These are phyloP conservation scores for Fusarium dlaminii DNA, from an alignment of 2,329 filamentous ascomycete species.

Conservation along the genomic window DNA sequence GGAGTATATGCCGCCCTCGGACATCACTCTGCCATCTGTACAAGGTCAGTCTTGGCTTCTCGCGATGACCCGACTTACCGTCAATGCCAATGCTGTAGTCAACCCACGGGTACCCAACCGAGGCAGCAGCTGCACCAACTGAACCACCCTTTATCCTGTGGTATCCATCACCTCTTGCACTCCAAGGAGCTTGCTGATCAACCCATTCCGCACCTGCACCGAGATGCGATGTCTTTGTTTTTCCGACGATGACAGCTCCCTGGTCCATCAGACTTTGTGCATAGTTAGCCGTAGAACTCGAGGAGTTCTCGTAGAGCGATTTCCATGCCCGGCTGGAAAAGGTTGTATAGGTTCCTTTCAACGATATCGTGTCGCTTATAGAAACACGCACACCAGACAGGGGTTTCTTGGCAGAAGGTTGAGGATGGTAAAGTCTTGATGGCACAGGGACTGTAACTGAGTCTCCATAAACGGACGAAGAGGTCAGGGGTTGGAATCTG, in stretches of 20 bases:
- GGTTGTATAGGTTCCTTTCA: constrained; percentile 62
- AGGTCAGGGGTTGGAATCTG: constrained; percentile 46
- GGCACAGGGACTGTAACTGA: constrained; percentile 50
- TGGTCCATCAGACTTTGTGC: constrained; percentile 66
- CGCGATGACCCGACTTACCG: constrained; percentile 39
- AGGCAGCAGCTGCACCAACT: constrained; percentile 50
- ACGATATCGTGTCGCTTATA: constrained; percentile 47
- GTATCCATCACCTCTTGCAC: constrained; percentile 59
- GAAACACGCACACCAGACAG: constrained; percentile 51
- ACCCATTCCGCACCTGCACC: constrained; percentile 55
- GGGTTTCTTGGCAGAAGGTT: constrained; percentile 44
- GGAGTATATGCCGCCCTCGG: constrained; percentile 46
- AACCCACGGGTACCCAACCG: constrained; percentile 55
- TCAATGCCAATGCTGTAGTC: constrained; percentile 50
- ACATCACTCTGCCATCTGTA: constrained; percentile 32
- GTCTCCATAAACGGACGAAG: constrained; percentile 39
- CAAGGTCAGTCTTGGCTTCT: constrained; percentile 27
- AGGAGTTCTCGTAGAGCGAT: constrained; percentile 57
- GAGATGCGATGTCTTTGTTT: constrained; percentile 62
- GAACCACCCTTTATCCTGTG: constrained; percentile 48
- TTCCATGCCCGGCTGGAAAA: constrained; percentile 69
- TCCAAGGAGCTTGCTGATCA: constrained; percentile 54
- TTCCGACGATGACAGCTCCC: constrained; percentile 66
- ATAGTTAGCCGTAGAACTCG: constrained; percentile 56
- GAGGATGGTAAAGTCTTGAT: constrained; percentile 48